Base-by-base conservation (phyloP, 345 rosid species). In the Citropsis articulata region DNA sequence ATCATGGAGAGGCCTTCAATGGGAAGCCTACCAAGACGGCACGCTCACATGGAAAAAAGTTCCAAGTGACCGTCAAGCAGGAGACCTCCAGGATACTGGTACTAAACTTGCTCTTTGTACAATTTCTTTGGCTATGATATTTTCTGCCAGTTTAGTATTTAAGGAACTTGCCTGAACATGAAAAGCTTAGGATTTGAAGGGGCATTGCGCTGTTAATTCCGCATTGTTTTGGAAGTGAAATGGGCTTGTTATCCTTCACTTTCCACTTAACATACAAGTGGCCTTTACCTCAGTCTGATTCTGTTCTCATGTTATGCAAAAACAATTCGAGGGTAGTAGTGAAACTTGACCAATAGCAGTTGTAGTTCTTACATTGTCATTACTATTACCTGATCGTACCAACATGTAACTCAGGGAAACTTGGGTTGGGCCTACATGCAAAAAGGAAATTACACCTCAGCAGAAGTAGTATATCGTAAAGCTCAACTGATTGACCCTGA, bases 391-490 rank as follows among this genome's bases (percentile, higher is more conserved):
- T 62, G 42, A 76, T 2, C 60, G 48, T 55, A 30, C 38, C 50
- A n/a, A 71, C 66, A 75, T 31, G 65, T 56, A 33, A 71, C 31
- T 28, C 81, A 92, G 99, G 99, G 98, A 27, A 94, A 94, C 85
- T 87, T 96, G 78, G 98, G 97, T 9, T 96, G 97, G 98, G 99
- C 99, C 55, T 91, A 96, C 77, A 94, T 94, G 98, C 99, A 94
- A 71, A 87, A 88, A 76, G 81, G 33, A 6, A 91, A 92, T 78
- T 94, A 80, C 65, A 24, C 84, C 55, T 86, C 97, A 2, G 99
- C 98, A 6, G 98, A 96, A 81, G 87, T 80, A 0, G 93, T 91
- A 63, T 96, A 90, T 75, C 73, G 83, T 45, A 90, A 91, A 80
- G 97, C 99, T 71, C 98, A 91, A 79, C 64, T 85, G 80, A 87